Conservation (phyloP, 345 rosid genomes). For the Alliaria petiolata region DNA sequence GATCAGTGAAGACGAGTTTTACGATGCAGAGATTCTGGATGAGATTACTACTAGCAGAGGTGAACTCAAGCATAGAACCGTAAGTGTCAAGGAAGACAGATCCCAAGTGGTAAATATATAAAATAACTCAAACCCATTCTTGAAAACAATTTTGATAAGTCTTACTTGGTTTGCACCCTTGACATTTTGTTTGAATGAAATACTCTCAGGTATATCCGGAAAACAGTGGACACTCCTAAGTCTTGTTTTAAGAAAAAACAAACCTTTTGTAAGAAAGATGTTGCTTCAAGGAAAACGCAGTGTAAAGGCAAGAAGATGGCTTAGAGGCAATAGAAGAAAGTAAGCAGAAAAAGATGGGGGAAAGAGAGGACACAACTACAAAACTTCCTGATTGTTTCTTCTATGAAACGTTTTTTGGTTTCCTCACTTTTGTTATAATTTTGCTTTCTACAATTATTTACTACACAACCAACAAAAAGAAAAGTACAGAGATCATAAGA, state of each 20-base stretch:
- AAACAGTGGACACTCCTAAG: constrained; percentile 23
- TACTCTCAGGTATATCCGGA: constrained; percentile 31
- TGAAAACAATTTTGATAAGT: neutral
- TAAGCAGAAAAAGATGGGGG: neutral
- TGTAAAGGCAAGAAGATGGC: neutral
- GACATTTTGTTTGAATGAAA: neutral
- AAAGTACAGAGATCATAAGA: neutral
- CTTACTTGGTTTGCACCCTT: neutral
- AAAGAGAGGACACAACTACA: constrained; percentile 1
- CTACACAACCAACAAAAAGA: neutral
- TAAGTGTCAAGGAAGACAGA: constrained; percentile 53
- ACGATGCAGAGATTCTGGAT: constrained; percentile 71
- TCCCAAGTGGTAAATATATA: constrained; percentile 21
- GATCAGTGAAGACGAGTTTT: constrained; percentile 48
- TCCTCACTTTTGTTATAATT: constrained; percentile 13
- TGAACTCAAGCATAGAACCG: constrained; percentile 64
- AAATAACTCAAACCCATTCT: neutral
- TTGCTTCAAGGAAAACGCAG: constrained; percentile 3
- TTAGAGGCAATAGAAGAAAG: constrained; percentile 5
- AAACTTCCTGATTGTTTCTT: constrained; percentile 15
- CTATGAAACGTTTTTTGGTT: constrained; percentile 10
- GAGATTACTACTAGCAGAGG: constrained; percentile 78
- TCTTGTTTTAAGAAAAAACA: neutral
- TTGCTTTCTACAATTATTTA: constrained; percentile 1
- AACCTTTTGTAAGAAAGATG: neutral